A percentile compares a stretch with the other conserved stretches of the same genome.
phyloP scores from a whole-genome alignment of 305 asterid species.

The Fraxinus angustifolia region DNA sequence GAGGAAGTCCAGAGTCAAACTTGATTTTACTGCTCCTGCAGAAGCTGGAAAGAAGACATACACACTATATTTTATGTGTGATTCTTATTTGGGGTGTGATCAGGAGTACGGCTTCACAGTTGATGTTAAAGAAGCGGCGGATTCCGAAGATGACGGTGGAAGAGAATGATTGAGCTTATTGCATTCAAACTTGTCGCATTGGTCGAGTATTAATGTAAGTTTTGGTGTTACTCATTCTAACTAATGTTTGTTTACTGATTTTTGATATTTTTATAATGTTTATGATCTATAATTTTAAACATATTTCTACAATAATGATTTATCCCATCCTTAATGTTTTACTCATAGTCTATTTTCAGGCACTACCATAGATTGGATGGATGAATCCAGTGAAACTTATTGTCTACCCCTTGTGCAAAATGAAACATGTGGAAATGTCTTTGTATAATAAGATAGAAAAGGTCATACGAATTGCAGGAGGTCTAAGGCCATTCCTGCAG shows the following conservation, averaged over 20 bases:
- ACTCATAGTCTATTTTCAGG: neutral
- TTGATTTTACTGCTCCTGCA: slow-evolving; percentile 64
- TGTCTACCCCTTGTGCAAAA: neutral
- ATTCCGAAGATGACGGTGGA: slow-evolving; percentile 31
- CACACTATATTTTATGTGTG: slow-evolving; percentile 82
- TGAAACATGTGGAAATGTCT: neutral
- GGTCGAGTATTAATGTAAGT: neutral
- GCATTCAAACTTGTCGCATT: neutral
- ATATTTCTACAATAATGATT: neutral
- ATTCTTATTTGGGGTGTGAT: slow-evolving; percentile 85
- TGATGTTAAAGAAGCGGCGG: slow-evolving; percentile 55
- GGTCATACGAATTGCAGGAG: neutral
- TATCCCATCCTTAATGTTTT: neutral
- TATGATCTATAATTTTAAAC: neutral
- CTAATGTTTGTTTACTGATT: neutral
- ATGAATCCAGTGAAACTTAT: neutral
- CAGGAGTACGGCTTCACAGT: slow-evolving; percentile 67
- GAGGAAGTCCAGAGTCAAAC: slow-evolving; percentile 65
- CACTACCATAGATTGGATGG: neutral
- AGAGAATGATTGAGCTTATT: slow-evolving; percentile 1
- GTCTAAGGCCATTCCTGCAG: neutral
- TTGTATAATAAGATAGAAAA: neutral
- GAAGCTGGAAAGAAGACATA: slow-evolving; percentile 63
- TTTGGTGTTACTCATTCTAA: neutral
- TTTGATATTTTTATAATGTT: neutral